Evolutionary conservation across 1,284 basidiomycete species (phyloP), one percentile per base, ranked within the genome.

Genomic region (Sparassis latifolia): DNA sequence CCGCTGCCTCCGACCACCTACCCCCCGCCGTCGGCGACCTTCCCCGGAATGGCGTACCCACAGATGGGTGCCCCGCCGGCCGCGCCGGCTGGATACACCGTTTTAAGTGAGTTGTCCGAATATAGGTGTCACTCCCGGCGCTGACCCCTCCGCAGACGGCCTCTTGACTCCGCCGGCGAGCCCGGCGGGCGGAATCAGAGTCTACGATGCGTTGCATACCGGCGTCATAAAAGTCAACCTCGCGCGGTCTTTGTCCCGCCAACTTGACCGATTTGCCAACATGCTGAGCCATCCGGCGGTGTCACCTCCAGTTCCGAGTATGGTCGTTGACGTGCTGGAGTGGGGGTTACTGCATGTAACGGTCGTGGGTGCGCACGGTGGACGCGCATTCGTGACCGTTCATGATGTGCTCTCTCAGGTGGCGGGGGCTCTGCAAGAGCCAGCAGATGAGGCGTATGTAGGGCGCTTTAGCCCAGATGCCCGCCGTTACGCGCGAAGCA

Each of bases 151-250:
- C 51, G 44, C 47, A 63, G 62, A 61, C 49, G 62, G 62, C 30
- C 58, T 64, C 30, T 53, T 62, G 54, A 64, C 62, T 39, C 62
- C 62, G 28, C 62, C 62, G 30, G 52, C 45, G 6, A 62, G 57
- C 40, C 62, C 62, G 2, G 53, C 52, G 6, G 52, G 54, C 20
- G 20, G 20, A 20, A 20, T 20, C 20, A 20, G 20, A 20, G 20
- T 20, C 20, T 20, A 20, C 20, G 20, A 20, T 20, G 20, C 20
- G 20, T 20, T 20, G 20, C 20, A 20, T 20, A 20, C 1, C 20
- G 20, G 20, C 20, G 20, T 20, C 20, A 20, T 20, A 20, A 20
- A 20, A 20, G 20, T 20, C 20, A 20, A 20, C 20, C 20, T 20
- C 20, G 20, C 20, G 20, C 20, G 20, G 20, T 64, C 30, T 53